These are phyloP conservation scores for Penicillium corylophilum DNA, from an alignment of 2,329 filamentous ascomycete genomes.

Conservation along the genomic window DNA sequence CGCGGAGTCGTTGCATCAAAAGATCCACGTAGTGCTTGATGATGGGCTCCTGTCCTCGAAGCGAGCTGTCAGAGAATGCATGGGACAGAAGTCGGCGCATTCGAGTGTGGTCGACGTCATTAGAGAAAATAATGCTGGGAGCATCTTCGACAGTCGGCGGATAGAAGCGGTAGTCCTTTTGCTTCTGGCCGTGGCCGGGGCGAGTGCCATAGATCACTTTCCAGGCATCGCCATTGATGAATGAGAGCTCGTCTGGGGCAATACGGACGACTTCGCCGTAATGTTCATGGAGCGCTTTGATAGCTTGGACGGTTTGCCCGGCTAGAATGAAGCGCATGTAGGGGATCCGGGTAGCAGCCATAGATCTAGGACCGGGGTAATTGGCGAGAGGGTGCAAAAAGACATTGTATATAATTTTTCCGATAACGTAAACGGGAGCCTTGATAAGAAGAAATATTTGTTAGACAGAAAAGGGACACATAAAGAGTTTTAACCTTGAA, in stretches of 20 bases:
- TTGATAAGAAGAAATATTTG: background rate
- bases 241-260: constrained; percentile 31
- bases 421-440: constrained; percentile 3
- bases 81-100: constrained; percentile 36
- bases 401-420: constrained; percentile 26
- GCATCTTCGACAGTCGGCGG: background rate
- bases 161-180: constrained; percentile 23
- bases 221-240: constrained; percentile 25
- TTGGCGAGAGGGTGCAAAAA: constrained; percentile 31
- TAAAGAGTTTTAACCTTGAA: background rate
- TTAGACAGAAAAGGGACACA: background rate
- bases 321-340: constrained; percentile 13
- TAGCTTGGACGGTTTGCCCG: constrained; percentile 10
- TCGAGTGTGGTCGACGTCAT: constrained; percentile 16
- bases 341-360: constrained; percentile 23
- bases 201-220: constrained; percentile 28
- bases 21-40: constrained; percentile 33
- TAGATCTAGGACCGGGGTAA: constrained; percentile 28
- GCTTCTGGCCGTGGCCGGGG: constrained; percentile 17
- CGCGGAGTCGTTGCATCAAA: constrained; percentile 28
- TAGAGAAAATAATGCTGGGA: constrained; percentile 14
- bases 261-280: constrained; percentile 33
- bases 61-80: constrained; percentile 45
- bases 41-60: constrained; percentile 41
- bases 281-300: constrained; percentile 22